These are phyloP conservation scores for Chaetomiaceae sp. DNA, from an alignment of 2,329 filamentous ascomycete species.

Conservation along the genomic window DNA sequence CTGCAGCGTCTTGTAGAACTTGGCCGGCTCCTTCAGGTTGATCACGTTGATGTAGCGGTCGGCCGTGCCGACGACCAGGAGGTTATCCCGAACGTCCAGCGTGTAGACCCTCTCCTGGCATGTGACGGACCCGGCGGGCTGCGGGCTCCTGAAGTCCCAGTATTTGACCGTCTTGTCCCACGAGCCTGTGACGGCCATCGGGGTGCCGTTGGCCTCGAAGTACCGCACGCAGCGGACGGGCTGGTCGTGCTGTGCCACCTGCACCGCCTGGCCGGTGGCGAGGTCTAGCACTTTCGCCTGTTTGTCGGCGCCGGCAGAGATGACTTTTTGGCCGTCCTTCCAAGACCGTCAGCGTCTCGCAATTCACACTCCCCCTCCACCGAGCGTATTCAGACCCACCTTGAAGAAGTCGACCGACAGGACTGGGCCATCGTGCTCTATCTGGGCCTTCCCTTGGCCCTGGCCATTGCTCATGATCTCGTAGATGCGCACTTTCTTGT, in stretches of 20 bases:
- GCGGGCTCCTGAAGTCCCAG: constrained; percentile 70
- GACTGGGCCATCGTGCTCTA: constrained; percentile 82
- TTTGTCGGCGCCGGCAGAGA: constrained; percentile 87
- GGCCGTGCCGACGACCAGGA: constrained; percentile 87
- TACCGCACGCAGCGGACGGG: constrained; percentile 75
- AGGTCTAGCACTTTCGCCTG: constrained; percentile 85
- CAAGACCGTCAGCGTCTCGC: background rate
- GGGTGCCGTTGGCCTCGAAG: constrained; percentile 65
- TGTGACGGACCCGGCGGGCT: constrained; percentile 60
- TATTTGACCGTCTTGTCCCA: constrained; percentile 92
- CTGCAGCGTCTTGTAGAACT: constrained; percentile 94
- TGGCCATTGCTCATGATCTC: constrained; percentile 75
- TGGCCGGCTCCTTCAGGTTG: constrained; percentile 80
- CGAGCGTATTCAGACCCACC: constrained; percentile 47
- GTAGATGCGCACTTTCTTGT: constrained; percentile 97
- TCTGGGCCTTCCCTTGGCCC: constrained; percentile 78
- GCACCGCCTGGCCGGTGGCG: constrained; percentile 57
- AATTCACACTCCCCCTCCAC: background rate
- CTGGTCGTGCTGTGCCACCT: constrained; percentile 80
- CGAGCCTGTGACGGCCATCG: constrained; percentile 86
- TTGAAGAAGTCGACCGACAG: constrained; percentile 83
- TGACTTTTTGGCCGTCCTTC: constrained; percentile 85
- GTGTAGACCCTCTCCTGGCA: constrained; percentile 81
- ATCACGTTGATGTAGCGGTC: constrained; percentile 96
- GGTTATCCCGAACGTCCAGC: constrained; percentile 83